A percentile compares a stretch with the other conserved stretches of the same genome.
These are phyloP conservation scores for Ceratocystis harringtonii DNA, from an alignment of 2,329 filamentous ascomycete genomes.

Conservation along the genomic window DNA sequence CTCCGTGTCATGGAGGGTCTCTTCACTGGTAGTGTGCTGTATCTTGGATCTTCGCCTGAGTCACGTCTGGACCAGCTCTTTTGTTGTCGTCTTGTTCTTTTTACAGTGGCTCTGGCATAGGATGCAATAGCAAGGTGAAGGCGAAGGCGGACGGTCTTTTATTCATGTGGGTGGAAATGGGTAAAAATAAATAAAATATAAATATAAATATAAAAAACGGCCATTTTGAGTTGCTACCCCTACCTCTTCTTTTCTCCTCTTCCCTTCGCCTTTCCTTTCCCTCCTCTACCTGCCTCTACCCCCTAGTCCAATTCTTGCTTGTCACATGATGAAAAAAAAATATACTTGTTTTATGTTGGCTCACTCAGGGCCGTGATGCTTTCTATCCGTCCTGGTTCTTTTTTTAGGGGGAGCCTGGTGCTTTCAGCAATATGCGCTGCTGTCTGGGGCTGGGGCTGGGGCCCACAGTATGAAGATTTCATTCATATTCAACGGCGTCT, in stretches of 20 bases:
- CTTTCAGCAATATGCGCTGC: background rate
- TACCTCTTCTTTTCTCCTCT: background rate
- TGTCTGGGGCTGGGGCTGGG: background rate
- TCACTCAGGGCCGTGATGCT: background rate
- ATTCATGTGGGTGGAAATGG: no score
- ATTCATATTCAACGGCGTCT: no score
- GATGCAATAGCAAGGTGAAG: no score
- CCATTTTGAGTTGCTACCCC: background rate
- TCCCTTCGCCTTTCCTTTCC: background rate
- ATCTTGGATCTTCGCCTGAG: no score
- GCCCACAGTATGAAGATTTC: no score
- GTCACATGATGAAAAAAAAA: conserved; percentile 3
- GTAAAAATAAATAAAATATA: no score
- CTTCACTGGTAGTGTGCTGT: no score
- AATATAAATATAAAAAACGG: no score
- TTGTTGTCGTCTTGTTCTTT: no score
- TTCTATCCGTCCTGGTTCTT: background rate
- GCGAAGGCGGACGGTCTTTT: no score
- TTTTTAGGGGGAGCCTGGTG: background rate
- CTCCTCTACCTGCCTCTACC: background rate
- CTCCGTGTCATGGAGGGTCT: background rate
- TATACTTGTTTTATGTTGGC: background rate
- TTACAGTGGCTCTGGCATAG: no score
- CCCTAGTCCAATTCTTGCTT: background rate
- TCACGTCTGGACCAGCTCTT: no score